phyloP scores from a whole-genome alignment of 345 rosid species.

The Arabidopsis arenosa region DNA sequence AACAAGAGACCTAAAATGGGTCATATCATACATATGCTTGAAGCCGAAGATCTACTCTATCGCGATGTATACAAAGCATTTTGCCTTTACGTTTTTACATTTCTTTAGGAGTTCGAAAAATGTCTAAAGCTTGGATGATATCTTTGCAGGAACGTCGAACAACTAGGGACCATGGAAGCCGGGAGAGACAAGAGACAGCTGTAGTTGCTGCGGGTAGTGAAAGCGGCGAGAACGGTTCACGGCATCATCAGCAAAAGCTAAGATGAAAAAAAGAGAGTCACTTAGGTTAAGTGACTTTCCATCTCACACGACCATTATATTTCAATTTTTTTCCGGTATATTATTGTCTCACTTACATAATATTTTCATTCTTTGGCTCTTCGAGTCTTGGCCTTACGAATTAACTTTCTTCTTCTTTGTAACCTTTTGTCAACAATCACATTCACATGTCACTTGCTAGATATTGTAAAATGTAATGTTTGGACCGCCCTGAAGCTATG shows the following conservation, averaged over 20 bases:
- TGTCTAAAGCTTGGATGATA: slow-evolving; percentile 5
- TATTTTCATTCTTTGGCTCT: slow-evolving; percentile 36
- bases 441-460: slow-evolving; percentile 16
- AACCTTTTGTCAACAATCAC: slow-evolving; percentile 31
- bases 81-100: not conserved
- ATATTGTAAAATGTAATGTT: slow-evolving; percentile 14
- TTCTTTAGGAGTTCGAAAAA: not conserved
- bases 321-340: not conserved
- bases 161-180: slow-evolving; percentile 41
- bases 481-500: slow-evolving; percentile 37
- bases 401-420: slow-evolving; percentile 32
- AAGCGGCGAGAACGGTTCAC: slow-evolving; percentile 42
- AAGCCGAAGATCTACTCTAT: slow-evolving; percentile 76
- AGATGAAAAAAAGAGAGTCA: slow-evolving; percentile 22
- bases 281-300: slow-evolving; percentile 25
- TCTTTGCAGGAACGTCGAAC: slow-evolving; percentile 43
- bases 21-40: slow-evolving; percentile 88
- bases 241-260: slow-evolving; percentile 35
- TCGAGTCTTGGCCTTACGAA: slow-evolving; percentile 27
- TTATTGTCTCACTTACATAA: slow-evolving; percentile 12
- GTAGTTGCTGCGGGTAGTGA: slow-evolving; percentile 6
- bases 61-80: slow-evolving; percentile 51
- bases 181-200: slow-evolving; percentile 34
- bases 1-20: slow-evolving; percentile 85
- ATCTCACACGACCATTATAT: slow-evolving; percentile 22